Evolutionary conservation across 257 asterid species (phyloP).

Genomic region (Nicotiana obtusifolia): DNA sequence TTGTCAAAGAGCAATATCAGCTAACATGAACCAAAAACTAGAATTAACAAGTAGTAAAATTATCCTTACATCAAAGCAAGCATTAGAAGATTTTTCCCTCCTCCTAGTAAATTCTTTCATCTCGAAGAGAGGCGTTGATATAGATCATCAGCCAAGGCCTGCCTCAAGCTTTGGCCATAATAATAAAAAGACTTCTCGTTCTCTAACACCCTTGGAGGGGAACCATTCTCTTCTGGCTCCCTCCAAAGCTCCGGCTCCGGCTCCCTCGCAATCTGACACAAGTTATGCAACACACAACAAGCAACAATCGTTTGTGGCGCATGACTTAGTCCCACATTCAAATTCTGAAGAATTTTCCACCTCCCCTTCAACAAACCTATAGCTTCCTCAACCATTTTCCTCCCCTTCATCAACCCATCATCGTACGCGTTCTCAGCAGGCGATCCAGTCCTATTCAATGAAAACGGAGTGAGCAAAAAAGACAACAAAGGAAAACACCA

Average conservation of each 20-base stretch:
- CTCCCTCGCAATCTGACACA: slow-evolving; percentile 95
- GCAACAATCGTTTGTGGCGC: slow-evolving; percentile 95
- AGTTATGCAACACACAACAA: slow-evolving; percentile 91
- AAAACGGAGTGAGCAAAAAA: slow-evolving; percentile 73
- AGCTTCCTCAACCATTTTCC: slow-evolving; percentile 82
- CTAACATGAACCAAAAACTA: slow-evolving; percentile 19
- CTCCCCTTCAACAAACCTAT: slow-evolving; percentile 90
- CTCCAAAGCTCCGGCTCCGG: slow-evolving; percentile 96
- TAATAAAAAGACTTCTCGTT: slow-evolving; percentile 68
- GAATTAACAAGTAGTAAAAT: slow-evolving; percentile 18
- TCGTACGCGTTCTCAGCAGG: slow-evolving; percentile 84
- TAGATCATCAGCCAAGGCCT: slow-evolving; percentile 82
- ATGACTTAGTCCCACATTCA: slow-evolving; percentile 87
- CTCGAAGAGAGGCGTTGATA: slow-evolving; percentile 81
- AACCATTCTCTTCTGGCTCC: slow-evolving; percentile 92
- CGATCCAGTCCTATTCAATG: slow-evolving; percentile 57
- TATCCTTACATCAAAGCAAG: slow-evolving; percentile 25
- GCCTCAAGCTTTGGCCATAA: slow-evolving; percentile 77
- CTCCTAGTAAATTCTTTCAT: slow-evolving; percentile 24
- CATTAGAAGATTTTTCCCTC: neutral
- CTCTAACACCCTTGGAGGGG: slow-evolving; percentile 69
- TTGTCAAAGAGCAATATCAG: neutral
- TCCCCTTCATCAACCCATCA: slow-evolving; percentile 74
- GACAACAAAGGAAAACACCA: slow-evolving; percentile 86
- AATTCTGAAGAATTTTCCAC: slow-evolving; percentile 89